A percentile compares a stretch with the other conserved stretches of the same genome.
phyloP scores from a whole-genome alignment of 805 yeast species.

The Yarrowia divulgata region DNA sequence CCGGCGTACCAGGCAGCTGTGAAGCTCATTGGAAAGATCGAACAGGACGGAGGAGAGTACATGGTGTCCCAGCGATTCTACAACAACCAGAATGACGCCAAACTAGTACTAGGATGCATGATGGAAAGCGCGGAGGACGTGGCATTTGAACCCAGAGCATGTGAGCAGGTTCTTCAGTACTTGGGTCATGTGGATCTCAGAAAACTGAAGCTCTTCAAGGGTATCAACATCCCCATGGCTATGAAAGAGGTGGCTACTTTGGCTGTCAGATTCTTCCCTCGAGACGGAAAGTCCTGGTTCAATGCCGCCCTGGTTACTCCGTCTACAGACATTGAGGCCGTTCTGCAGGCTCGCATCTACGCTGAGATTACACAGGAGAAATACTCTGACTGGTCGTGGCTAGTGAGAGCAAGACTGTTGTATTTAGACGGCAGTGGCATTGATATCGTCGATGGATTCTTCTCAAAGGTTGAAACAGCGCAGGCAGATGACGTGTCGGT shows the following conservation, averaged over 20 bases:
- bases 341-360: constrained; percentile 11
- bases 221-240: neutral
- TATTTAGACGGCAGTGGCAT: neutral
- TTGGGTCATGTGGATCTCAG: constrained; percentile 28
- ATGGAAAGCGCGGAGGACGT: constrained; percentile 26
- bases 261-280: constrained; percentile 11
- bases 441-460: neutral
- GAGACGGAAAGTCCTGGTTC: constrained; percentile 31
- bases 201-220: constrained; percentile 29
- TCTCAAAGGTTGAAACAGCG: neutral
- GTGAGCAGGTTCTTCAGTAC: constrained; percentile 18
- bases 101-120: constrained; percentile 21
- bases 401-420: constrained; percentile 5
- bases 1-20: constrained; percentile 8
- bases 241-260: constrained; percentile 27
- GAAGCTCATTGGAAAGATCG: constrained; percentile 15
- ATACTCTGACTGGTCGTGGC: constrained; percentile 23
- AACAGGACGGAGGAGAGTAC: constrained; percentile 29
- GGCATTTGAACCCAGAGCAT: neutral
- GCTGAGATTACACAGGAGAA: neutral
- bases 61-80: constrained; percentile 27
- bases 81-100: constrained; percentile 32
- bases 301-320: constrained; percentile 15
- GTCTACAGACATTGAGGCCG: neutral
- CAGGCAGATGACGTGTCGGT: constrained; percentile 2